Conservation (phyloP, 2,329 filamentous ascomycete genomes). For the Aspergillus sp. region DNA sequence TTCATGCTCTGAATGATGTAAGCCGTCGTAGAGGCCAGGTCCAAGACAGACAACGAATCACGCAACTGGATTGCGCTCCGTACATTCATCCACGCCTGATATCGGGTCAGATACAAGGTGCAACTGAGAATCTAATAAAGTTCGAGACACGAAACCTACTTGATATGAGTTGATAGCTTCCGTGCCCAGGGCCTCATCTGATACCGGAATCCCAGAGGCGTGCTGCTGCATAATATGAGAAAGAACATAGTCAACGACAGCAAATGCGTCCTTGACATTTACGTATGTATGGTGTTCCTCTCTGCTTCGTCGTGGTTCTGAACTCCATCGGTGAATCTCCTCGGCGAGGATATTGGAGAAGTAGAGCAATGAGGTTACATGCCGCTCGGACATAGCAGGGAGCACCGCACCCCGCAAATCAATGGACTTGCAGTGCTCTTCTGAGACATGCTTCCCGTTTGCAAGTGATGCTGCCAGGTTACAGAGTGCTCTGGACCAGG, state of each 20-base stretch:
- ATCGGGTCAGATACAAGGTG: conserved; percentile 8
- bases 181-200: conserved; percentile 27
- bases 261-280: conserved; percentile 42
- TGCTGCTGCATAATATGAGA: conserved; percentile 32
- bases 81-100: conserved; percentile 39
- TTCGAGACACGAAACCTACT: conserved; percentile 25
- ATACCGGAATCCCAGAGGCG: conserved; percentile 19
- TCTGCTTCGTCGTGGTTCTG: conserved; percentile 22
- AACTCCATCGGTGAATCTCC: conserved; percentile 33
- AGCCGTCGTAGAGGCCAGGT: conserved; percentile 25
- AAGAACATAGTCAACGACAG: conserved; percentile 39
- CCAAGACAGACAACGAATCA: conserved; percentile 21
- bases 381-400: conserved; percentile 39
- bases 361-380: conserved; percentile 38
- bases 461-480: conserved; percentile 43
- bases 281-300: conserved; percentile 19
- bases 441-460: conserved; percentile 39
- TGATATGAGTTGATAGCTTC: conserved; percentile 42
- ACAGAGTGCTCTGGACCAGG: conserved; percentile 41
- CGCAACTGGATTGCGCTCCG: conserved; percentile 28
- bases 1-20: conserved; percentile 30
- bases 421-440: conserved; percentile 33
- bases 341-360: conserved; percentile 46
- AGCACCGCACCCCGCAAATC: conserved; percentile 35
- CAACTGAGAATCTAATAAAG: background rate